Conservation (phyloP, 345 rosid species). For the Ricinus communis region DNA sequence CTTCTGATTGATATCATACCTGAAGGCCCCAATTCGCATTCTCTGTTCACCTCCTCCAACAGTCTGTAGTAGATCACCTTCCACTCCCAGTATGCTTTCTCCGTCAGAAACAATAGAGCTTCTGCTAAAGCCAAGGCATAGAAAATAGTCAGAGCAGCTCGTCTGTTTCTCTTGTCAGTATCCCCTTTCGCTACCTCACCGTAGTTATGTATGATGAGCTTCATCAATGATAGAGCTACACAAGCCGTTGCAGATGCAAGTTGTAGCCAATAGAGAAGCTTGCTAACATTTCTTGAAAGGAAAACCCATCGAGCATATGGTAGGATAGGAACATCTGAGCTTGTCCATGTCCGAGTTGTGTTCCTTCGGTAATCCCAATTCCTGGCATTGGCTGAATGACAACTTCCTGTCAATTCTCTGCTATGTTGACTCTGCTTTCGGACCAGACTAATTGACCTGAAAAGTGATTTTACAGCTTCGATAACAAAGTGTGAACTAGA, state of each 20-base stretch:
- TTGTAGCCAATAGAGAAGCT: constrained; percentile 84
- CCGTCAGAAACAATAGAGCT: constrained; percentile 73
- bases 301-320: constrained; percentile 74
- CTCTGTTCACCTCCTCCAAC: constrained; percentile 66
- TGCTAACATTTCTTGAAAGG: constrained; percentile 63
- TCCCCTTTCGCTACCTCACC: constrained; percentile 70
- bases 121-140: constrained; percentile 80
- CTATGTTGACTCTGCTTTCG: constrained; percentile 26
- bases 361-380: constrained; percentile 28
- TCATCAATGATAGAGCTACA: constrained; percentile 66
- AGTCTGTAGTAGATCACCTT: constrained; percentile 48
- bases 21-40: constrained; percentile 64
- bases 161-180: constrained; percentile 65
- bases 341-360: constrained; percentile 52
- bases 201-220: constrained; percentile 67
- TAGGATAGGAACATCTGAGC: constrained; percentile 74
- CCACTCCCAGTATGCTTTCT: constrained; percentile 86
- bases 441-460: constrained; percentile 26
- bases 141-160: constrained; percentile 68
- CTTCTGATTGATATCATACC: constrained; percentile 65
- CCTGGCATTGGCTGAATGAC: constrained; percentile 15
- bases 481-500: constrained; percentile 45
- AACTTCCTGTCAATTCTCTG: constrained; percentile 15
- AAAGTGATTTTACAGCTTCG: constrained; percentile 23
- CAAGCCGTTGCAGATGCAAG: constrained; percentile 75